Conservation (phyloP, 306 rosid species). For the Arachis stenosperma region DNA sequence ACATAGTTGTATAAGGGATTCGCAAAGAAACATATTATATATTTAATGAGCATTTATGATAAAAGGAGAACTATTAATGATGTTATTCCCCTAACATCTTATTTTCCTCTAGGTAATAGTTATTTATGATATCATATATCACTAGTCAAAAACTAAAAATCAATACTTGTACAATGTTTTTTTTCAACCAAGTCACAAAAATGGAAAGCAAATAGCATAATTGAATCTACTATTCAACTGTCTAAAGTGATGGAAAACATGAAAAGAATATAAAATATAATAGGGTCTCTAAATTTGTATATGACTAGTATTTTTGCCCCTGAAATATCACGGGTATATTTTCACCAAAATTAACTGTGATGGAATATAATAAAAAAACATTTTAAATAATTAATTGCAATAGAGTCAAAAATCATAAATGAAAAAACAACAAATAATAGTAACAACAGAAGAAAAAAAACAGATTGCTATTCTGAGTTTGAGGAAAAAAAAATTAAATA, state of each 20-base stretch:
- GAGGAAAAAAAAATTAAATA: too few relatives aligned
- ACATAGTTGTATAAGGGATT: neutral
- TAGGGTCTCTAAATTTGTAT: neutral
- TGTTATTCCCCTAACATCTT: neutral
- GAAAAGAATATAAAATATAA: conserved; percentile 3
- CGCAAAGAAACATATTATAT: neutral
- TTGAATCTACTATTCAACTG: neutral
- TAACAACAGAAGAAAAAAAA: too few relatives aligned
- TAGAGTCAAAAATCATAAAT: too few relatives aligned
- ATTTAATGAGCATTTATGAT: neutral
- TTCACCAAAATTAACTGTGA: too few relatives aligned
- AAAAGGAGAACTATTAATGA: neutral
- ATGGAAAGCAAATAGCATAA: neutral
- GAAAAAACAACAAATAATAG: too few relatives aligned
- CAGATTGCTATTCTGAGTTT: too few relatives aligned
- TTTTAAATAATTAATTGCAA: too few relatives aligned
- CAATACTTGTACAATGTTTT: neutral
- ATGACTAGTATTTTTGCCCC: neutral
- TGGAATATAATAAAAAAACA: too few relatives aligned
- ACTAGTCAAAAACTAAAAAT: neutral
- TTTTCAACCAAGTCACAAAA: neutral
- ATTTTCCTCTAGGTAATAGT: neutral
- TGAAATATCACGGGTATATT: too few relatives aligned
- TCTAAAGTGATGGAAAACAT: neutral
- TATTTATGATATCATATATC: neutral